phyloP scores from a whole-genome alignment of 441 rosid species.

The Arabidopsis lyrata region DNA sequence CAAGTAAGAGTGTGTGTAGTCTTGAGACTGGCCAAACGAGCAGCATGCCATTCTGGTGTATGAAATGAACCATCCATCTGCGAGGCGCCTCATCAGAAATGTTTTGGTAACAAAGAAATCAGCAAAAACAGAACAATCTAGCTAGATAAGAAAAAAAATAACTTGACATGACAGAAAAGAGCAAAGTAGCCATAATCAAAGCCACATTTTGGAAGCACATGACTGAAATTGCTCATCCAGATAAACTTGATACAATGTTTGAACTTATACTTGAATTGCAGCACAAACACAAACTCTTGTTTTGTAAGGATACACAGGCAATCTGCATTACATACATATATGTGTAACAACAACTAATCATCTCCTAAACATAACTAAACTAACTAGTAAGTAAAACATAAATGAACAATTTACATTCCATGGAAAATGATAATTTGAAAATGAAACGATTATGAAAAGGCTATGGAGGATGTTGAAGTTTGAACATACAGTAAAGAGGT shows the following conservation, averaged over 20 bases:
- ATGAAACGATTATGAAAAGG: neutral
- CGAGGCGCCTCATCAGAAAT: slow-evolving; percentile 90
- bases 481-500: neutral
- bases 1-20: slow-evolving; percentile 92
- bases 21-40: slow-evolving; percentile 98
- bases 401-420: neutral
- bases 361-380: no score
- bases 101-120: slow-evolving; percentile 42
- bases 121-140: slow-evolving; percentile 5
- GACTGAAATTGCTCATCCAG: neutral
- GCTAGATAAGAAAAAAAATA: neutral
- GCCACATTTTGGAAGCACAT: neutral
- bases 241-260: neutral
- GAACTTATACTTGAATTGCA: no score
- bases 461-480: neutral
- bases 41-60: slow-evolving; percentile 99
- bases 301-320: no score
- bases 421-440: neutral
- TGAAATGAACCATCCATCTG: slow-evolving; percentile 99
- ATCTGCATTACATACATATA: no score
- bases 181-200: slow-evolving; percentile 1
- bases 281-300: no score
- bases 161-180: slow-evolving; percentile 5
- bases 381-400: neutral
- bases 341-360: no score